Conservation (phyloP, 1,284 basidiomycete species). For the Ceratobasidium sp. region DNA sequence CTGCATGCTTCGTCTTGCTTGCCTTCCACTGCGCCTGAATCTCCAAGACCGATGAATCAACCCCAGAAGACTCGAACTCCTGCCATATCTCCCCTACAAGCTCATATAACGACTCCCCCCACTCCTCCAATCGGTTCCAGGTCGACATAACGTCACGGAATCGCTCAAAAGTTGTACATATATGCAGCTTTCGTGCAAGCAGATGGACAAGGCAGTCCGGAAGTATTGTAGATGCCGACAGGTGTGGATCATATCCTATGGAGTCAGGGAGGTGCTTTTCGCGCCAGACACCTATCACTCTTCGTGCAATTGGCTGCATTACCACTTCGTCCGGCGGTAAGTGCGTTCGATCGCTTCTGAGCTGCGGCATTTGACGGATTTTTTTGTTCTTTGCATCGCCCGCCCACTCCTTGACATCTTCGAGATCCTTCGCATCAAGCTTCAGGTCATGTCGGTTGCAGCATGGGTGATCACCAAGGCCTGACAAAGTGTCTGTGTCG, state of each 20-base stretch:
- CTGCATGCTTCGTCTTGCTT: too few relatives aligned
- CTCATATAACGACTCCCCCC: background rate
- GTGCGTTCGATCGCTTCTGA: conserved; percentile 1
- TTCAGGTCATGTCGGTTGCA: conserved; percentile 5
- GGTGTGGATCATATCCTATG: background rate
- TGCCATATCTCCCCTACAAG: background rate
- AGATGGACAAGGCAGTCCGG: background rate
- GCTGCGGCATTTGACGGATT: background rate
- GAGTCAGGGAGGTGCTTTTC: background rate
- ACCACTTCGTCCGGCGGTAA: background rate
- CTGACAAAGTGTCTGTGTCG: background rate
- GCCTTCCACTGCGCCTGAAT: background rate
- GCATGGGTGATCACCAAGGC: background rate
- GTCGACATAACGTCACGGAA: background rate
- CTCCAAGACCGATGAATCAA: background rate
- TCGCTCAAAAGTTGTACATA: background rate
- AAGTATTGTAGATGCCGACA: background rate
- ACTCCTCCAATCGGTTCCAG: background rate
- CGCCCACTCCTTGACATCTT: background rate
- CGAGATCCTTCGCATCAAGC: background rate
- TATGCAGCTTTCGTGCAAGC: background rate
- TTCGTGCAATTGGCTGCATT: background rate
- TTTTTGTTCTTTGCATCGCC: background rate
- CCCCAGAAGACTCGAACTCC: background rate
- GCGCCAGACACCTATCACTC: background rate